Evolutionary conservation across 176 grass and related monocot species (phyloP).

Genomic region (Oryza punctata): DNA sequence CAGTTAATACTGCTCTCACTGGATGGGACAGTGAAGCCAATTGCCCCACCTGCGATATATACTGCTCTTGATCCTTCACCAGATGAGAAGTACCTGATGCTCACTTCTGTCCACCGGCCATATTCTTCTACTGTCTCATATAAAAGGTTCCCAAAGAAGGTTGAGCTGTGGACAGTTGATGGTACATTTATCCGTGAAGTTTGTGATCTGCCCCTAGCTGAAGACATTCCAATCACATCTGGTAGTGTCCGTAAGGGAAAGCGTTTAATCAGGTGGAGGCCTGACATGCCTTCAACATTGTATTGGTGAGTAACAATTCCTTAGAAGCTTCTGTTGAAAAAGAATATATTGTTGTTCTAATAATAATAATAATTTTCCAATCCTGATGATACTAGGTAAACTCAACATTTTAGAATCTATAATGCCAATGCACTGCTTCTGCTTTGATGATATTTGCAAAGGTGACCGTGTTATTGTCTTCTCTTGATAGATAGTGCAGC

Average conservation of each 20-base stretch:
- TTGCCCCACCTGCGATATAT: slow-evolving; percentile 66
- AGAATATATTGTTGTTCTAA: neutral
- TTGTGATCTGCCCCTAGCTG: slow-evolving; percentile 81
- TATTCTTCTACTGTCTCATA: slow-evolving; percentile 78
- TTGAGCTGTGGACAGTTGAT: slow-evolving; percentile 74
- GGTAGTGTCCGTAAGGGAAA: slow-evolving; percentile 83
- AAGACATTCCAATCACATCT: slow-evolving; percentile 81
- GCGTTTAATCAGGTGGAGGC: slow-evolving; percentile 76
- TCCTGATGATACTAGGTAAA: slow-evolving; percentile 15
- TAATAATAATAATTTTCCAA: neutral
- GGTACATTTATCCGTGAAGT: slow-evolving; percentile 72
- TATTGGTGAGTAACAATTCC: slow-evolving; percentile 64
- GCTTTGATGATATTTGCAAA: neutral
- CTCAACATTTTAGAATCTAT: neutral
- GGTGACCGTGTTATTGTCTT: neutral
- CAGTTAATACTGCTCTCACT: slow-evolving; percentile 63
- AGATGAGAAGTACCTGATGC: slow-evolving; percentile 74
- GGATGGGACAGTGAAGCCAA: slow-evolving; percentile 53
- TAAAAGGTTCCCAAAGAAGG: slow-evolving; percentile 81
- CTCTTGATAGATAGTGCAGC: slow-evolving; percentile 1
- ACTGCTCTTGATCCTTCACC: slow-evolving; percentile 78
- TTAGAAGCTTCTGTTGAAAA: neutral
- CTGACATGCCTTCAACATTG: slow-evolving; percentile 72
- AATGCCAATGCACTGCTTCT: neutral
- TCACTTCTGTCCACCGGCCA: slow-evolving; percentile 62